Evolutionary conservation across 345 rosid species (phyloP).

Genomic region (Arabis alpina): DNA sequence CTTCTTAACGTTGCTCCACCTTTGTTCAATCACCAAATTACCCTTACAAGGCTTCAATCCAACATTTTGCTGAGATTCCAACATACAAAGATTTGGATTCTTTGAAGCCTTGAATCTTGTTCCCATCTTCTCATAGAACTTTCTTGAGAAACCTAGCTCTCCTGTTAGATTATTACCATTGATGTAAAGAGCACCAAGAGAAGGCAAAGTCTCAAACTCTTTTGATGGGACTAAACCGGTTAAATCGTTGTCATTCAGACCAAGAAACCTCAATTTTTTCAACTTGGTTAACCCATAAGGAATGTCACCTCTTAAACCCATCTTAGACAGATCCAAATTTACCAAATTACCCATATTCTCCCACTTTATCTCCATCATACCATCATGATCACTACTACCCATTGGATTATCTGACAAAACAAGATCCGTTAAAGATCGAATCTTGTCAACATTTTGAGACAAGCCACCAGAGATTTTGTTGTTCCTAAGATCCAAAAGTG

Average conservation of each 20-base stretch:
- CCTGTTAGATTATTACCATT: constrained; percentile 88
- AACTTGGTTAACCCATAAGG: constrained; percentile 59
- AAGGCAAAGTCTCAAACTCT: constrained; percentile 58
- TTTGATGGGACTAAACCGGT: constrained; percentile 60
- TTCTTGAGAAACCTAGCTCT: constrained; percentile 61
- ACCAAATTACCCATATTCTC: constrained; percentile 54
- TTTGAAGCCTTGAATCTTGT: constrained; percentile 84
- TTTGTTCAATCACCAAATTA: constrained; percentile 33
- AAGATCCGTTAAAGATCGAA: constrained; percentile 66
- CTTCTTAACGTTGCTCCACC: constrained; percentile 25
- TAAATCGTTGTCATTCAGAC: constrained; percentile 73
- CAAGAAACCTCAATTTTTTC: constrained; percentile 76
- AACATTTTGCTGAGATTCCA: constrained; percentile 16
- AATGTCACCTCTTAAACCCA: constrained; percentile 65
- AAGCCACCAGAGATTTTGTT: constrained; percentile 75
- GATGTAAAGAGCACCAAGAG: constrained; percentile 64
- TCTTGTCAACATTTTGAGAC: constrained; percentile 51
- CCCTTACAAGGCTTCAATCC: constrained; percentile 40
- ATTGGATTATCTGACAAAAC: constrained; percentile 67
- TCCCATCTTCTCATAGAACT: constrained; percentile 68
- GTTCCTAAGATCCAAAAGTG: constrained; percentile 76
- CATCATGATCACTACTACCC: constrained; percentile 58
- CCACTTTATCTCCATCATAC: constrained; percentile 59
- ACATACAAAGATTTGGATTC: constrained; percentile 73
- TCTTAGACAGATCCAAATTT: constrained; percentile 62